Conservation (phyloP, 768 basidiomycete genomes). For the Termitomyces sp. region DNA sequence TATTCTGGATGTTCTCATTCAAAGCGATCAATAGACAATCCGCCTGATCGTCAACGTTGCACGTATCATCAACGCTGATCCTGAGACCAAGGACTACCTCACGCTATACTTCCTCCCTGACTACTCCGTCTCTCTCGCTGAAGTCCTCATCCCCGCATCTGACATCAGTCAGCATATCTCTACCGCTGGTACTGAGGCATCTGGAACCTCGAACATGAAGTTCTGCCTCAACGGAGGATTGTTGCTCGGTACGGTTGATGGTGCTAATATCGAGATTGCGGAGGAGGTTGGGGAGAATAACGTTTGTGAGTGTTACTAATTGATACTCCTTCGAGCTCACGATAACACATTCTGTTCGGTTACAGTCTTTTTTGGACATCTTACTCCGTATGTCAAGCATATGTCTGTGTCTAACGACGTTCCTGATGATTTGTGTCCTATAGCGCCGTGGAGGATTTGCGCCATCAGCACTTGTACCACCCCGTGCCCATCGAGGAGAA, state of each 20-base stretch:
- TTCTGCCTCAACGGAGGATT: conserved; percentile 91
- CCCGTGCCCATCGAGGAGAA: conserved; percentile 77
- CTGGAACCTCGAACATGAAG: conserved; percentile 82
- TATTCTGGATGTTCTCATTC: neutral
- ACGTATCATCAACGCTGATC: conserved; percentile 73
- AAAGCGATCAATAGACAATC: conserved; percentile 55
- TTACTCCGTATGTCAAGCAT: conserved; percentile 54
- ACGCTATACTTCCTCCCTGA: conserved; percentile 94
- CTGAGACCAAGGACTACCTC: conserved; percentile 83
- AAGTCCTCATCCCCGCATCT: conserved; percentile 84
- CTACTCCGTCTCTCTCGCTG: conserved; percentile 83
- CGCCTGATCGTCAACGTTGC: conserved; percentile 92
- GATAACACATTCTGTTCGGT: neutral
- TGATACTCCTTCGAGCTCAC: neutral
- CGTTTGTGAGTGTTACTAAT: conserved; percentile 60
- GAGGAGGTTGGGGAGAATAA: conserved; percentile 91
- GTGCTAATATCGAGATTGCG: conserved; percentile 95
- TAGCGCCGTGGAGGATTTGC: conserved; percentile 76
- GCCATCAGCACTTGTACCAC: conserved; percentile 83
- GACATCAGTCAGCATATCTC: conserved; percentile 97
- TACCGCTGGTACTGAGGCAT: conserved; percentile 92
- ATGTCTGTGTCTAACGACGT: neutral
- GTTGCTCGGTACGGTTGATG: conserved; percentile 86
- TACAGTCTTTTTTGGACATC: conserved; percentile 84
- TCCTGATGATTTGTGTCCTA: neutral